Base-by-base conservation (phyloP, 495 filamentous ascomycete genomes). In the Tetracladium setigerum region DNA sequence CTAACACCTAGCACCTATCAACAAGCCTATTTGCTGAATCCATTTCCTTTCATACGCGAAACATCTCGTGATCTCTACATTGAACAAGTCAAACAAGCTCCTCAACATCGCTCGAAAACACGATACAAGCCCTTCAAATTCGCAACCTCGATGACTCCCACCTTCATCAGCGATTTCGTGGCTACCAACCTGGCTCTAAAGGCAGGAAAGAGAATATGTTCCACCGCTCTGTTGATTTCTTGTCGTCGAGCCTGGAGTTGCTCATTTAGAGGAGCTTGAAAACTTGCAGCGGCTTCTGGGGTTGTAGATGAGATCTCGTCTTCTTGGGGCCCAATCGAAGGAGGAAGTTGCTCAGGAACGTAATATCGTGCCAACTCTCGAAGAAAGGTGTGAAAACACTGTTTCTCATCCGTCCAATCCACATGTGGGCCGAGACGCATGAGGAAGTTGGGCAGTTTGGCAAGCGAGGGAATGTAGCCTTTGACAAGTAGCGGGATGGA, bases 91-190 rank as follows among this genome's bases (percentile, higher is more conserved):
- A 10, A 10, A 10, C 19, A 47, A 37, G 12, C 13, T 13, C 10
- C 47, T 80, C 64, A 96, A 65, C 90, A 97, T 40, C 94, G 74
- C 67, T 99, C 94, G 71, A 99, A 99, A n/a, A 96, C 90, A 35
- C 87, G 71, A 65, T 99, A 99, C 41, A 99, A 62, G 4, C 94
- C 90, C 63, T 95, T 97, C 47, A 97, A 66, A 70, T 95, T 86
- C 0, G 94, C 94, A 19, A 95, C 81, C 67, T 99, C 92, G 13
- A 94, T 71, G 24, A 95, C 79, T 15, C 82, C 86, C 1, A 62
- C 67, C 46, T 77, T 76, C 63, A 96, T 74, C 55, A 97, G 65
- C 16, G 74, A 72, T 49, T 77, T 84, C 35, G 91, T 95, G 19
- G 89, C 90, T 49, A 97, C 83, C 31, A 99, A 62, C 44, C 89